Evolutionary conservation across 495 filamentous ascomycete species (phyloP).

Genomic region (Chaetomidium leptoderma): DNA sequence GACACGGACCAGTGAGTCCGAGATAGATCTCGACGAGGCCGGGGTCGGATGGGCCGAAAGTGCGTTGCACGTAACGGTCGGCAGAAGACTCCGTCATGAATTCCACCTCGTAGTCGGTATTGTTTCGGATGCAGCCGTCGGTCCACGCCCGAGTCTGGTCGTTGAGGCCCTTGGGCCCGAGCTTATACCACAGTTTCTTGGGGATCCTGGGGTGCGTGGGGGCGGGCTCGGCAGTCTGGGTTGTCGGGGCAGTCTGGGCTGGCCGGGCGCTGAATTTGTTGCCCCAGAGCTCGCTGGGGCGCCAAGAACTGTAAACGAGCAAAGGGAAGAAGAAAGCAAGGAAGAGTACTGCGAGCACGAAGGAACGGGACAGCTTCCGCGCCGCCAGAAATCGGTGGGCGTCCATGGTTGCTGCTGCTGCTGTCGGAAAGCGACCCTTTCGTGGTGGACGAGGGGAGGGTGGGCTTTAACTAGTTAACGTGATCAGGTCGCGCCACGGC

Average conservation of each 20-base stretch:
- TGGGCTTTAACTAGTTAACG: not conserved
- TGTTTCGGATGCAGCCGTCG: constrained; percentile 9
- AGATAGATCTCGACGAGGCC: constrained; percentile 12
- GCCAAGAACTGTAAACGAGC: not conserved
- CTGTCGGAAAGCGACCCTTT: not conserved
- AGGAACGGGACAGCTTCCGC: not conserved
- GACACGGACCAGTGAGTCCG: not conserved
- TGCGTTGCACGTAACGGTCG: constrained; percentile 8
- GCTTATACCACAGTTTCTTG: constrained; percentile 19
- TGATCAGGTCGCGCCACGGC: not conserved
- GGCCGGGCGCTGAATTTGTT: not conserved
- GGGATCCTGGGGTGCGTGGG: constrained; percentile 6
- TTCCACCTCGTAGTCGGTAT: constrained; percentile 8
- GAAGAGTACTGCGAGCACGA: not conserved
- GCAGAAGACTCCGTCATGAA: constrained; percentile 12
- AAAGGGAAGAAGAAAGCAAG: not conserved
- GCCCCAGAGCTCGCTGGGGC: not conserved
- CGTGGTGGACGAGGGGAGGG: not conserved
- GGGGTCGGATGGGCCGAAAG: not conserved
- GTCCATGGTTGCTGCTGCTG: not conserved
- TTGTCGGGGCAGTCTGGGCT: not conserved
- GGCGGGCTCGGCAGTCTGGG: not conserved
- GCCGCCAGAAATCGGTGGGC: not conserved
- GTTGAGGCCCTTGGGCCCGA: constrained; percentile 12
- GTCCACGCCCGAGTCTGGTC: constrained; percentile 9